These are phyloP conservation scores for Suillus hirtellus DNA, from an alignment of 768 basidiomycete species.

Conservation along the genomic window DNA sequence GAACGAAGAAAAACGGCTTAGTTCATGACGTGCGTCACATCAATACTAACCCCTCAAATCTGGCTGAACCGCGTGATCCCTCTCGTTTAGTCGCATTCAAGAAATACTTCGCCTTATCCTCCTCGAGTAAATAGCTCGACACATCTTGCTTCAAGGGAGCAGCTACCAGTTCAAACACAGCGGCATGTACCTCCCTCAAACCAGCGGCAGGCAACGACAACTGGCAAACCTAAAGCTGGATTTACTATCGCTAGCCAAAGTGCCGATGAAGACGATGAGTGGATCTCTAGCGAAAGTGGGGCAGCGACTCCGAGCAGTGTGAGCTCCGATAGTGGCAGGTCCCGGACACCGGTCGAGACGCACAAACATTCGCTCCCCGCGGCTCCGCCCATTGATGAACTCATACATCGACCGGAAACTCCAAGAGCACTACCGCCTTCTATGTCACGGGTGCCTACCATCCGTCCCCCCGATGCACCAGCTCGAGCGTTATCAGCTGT, in stretches of 20 bases:
- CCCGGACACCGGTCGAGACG: slow-evolving; percentile 32
- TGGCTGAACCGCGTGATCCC: slow-evolving; percentile 14
- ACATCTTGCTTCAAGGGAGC: slow-evolving; percentile 30
- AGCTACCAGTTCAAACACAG: slow-evolving; percentile 32
- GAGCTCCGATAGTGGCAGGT: slow-evolving; percentile 43
- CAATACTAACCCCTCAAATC: slow-evolving; percentile 12
- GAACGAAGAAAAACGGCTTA: slow-evolving; percentile 48
- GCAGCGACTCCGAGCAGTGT: slow-evolving; percentile 61
- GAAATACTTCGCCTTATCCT: slow-evolving; percentile 27
- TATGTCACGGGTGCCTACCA: slow-evolving; percentile 35
- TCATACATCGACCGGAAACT: slow-evolving; percentile 27
- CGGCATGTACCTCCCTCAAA: slow-evolving; percentile 28
- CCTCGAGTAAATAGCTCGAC: slow-evolving; percentile 29
- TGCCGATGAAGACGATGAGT: slow-evolving; percentile 63
- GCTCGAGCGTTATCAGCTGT: slow-evolving; percentile 11
- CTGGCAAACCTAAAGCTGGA: slow-evolving; percentile 45
- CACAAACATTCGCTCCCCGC: slow-evolving; percentile 18
- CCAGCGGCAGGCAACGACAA: slow-evolving; percentile 35
- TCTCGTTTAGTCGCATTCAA: slow-evolving; percentile 21
- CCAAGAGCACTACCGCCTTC: slow-evolving; percentile 33
- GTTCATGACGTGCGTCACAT: slow-evolving; percentile 45
- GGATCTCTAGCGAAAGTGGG: slow-evolving; percentile 79
- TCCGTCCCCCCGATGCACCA: slow-evolving; percentile 31
- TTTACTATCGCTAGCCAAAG: slow-evolving; percentile 59
- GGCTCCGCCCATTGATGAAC: slow-evolving; percentile 19